phyloP scores from a whole-genome alignment of 2,329 filamentous ascomycete species.

The Calonectria pseudoturangicola region DNA sequence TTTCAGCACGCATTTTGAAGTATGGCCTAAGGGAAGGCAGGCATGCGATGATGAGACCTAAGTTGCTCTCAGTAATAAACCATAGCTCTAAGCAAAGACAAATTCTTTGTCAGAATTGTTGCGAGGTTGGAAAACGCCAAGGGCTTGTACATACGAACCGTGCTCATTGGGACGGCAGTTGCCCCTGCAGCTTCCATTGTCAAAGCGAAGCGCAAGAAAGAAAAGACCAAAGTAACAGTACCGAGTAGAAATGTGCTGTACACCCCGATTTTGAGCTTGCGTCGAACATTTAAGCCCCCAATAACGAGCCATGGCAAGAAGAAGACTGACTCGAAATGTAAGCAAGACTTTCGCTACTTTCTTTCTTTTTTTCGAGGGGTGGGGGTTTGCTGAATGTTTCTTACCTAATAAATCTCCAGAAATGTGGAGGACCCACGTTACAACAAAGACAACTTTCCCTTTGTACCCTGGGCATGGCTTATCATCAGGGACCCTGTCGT shows the following conservation, averaged over 20 bases:
- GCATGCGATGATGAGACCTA: conserved; percentile 47
- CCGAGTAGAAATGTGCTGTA: conserved; percentile 47
- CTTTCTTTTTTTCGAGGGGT: too few species aligned
- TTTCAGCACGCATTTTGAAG: conserved; percentile 24
- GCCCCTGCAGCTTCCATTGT: conserved; percentile 28
- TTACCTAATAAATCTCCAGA: conserved; percentile 18
- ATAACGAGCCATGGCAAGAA: conserved; percentile 27
- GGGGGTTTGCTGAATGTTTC: not conserved
- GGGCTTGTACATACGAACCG: conserved; percentile 30
- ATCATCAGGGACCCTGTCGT: not conserved
- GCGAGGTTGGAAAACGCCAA: too few species aligned
- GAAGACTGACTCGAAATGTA: conserved; percentile 25
- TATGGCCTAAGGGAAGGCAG: conserved; percentile 48
- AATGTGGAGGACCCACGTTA: not conserved
- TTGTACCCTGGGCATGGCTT: not conserved
- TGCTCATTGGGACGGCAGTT: conserved; percentile 42
- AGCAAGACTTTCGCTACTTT: too few species aligned
- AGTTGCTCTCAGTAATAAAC: conserved; percentile 41
- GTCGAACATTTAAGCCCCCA: conserved; percentile 42
- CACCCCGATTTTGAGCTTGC: conserved; percentile 42
- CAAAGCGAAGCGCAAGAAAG: conserved; percentile 42
- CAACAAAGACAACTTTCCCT: not conserved
- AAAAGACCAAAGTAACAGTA: conserved; percentile 44
- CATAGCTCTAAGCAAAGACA: conserved; percentile 38
- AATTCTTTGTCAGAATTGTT: not conserved